Base-by-base conservation (phyloP, 139 green algal genomes). In the Micractinium sp. region DNA sequence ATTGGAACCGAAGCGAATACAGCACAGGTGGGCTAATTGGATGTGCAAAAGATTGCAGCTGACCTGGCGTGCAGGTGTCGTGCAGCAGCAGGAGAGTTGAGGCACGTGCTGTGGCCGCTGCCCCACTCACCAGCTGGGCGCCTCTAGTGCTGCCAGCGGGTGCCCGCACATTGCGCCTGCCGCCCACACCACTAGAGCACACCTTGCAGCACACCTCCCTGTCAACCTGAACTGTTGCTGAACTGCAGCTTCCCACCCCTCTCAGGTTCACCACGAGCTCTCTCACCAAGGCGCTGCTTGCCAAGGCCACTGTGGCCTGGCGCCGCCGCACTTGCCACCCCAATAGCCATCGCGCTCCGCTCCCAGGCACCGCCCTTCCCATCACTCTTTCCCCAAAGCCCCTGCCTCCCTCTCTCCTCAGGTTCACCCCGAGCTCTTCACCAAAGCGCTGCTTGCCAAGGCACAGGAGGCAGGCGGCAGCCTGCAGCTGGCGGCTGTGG, bases 351-450 rank as follows among this genome's bases (percentile, higher is more conserved):
- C 29, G 9, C 20, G 76, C 31, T 25, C n/a, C n/a, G n/a, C n/a
- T n/a, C n/a, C n/a, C n/a, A n/a, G n/a, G 19, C 76, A 53, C 76
- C n/a, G 7, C 31, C 23, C 76, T 22, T 25, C 23, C 31, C 76
- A 23, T 82, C 76, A 71, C 79, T 85, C 16, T 33, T 22, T 69
- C 39, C 29, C 16, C 89, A 15, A n/a, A n/a, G n/a, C n/a, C n/a
- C n/a, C n/a, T n/a, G n/a, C n/a, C n/a, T n/a, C n/a, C n/a, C n/a
- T n/a, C n/a, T n/a, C 63, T 71, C 63, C 63, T 71, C 94, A 96
- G 90, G 96, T 98, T 41, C 94, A 98, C 85, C 96, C 96, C 0
- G 78, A 91, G 67, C 94, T 94, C 82, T 90, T 98, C 16, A 97
- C 94, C 14, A 73, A 90, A 2, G 94, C 94, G 0, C 85, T 98